Evolutionary conservation across 495 filamentous ascomycete genomes (phyloP), one percentile per base, ranked within the genome.

Genomic region (Barbatosphaeria neglecta): DNA sequence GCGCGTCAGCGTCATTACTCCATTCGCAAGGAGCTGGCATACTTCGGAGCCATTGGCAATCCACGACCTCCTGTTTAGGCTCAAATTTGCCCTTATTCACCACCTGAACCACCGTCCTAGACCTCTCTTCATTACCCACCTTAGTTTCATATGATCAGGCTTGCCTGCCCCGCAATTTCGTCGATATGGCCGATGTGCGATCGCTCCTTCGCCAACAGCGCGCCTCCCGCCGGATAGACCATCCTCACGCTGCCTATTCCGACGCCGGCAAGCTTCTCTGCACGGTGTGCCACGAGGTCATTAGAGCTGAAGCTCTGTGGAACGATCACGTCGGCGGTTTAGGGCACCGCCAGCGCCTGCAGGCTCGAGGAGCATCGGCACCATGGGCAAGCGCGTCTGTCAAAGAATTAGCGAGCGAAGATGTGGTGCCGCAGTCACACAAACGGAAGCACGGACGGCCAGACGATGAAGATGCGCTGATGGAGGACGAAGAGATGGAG

Each of bases 161-260:
- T 13, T 1, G 39, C 22, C 39, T 22, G 20, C 39, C 19, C 19
- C 20, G 18, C 20, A 19, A n/a, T 22, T 33, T 20, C 20, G 24
- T 16, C 40, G 52, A 50, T 44, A 95, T 95, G 88, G 78, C 87
- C 50, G 87, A 94, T 59, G 83, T 89, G 15, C 83, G 88, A 38
- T 78, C 86, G 17, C 73, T 94, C 16, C 77, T 94, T 39, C 82
- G 87, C 53, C 84, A 78, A 60, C 86, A 94, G 64, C 83, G 88
- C 56, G 80, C 78, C 43, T 76, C 81, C 41, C 82, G 87, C 50
- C 78, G 83, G 55, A 81, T 87, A 50, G 73, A 77, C 8, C 81
- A 84, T 47, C 80, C 78, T 0, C 63, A 82, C 55, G 75, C 81
- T 27, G 64, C 66, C 45, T 83, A 83, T 55, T 74, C 80, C 0